Conservation (phyloP, 2,329 filamentous ascomycete species). For the Cladobotryum mycophilum region DNA sequence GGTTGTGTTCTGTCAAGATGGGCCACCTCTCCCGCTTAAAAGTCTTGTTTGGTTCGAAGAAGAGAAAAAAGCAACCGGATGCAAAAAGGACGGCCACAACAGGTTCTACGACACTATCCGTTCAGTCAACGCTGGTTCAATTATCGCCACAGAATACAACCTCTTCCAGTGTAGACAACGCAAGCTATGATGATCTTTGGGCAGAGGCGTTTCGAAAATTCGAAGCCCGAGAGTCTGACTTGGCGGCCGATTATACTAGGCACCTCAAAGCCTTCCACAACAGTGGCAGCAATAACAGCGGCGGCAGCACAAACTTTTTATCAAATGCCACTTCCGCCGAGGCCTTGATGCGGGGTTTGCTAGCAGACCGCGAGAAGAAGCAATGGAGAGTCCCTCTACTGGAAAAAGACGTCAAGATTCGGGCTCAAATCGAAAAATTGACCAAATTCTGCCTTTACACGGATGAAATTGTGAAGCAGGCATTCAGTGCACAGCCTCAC, state of each 20-base stretch:
- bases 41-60: too few species aligned
- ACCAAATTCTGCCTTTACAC: slow-evolving; percentile 18
- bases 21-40: too few species aligned
- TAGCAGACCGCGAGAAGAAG: slow-evolving; percentile 12
- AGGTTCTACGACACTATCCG: too few species aligned
- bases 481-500: slow-evolving; percentile 18
- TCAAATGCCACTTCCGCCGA: slow-evolving; percentile 14
- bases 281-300: neutral
- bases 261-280: neutral
- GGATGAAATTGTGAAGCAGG: slow-evolving; percentile 16
- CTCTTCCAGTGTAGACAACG: too few species aligned
- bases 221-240: neutral
- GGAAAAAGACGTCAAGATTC: slow-evolving; percentile 15
- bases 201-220: neutral
- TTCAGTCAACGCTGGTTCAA: too few species aligned
- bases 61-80: too few species aligned
- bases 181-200: neutral
- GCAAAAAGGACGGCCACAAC: too few species aligned
- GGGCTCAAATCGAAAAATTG: slow-evolving; percentile 17
- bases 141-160: too few species aligned
- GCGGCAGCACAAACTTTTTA: neutral
- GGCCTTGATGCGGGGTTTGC: slow-evolving; percentile 5
- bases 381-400: slow-evolving; percentile 17
- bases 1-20: too few species aligned
- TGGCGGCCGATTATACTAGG: neutral